A percentile compares a stretch with the other conserved stretches of the same genome.
Conservation (phyloP, 768 basidiomycete species). For the Rhizopogon sp. region DNA sequence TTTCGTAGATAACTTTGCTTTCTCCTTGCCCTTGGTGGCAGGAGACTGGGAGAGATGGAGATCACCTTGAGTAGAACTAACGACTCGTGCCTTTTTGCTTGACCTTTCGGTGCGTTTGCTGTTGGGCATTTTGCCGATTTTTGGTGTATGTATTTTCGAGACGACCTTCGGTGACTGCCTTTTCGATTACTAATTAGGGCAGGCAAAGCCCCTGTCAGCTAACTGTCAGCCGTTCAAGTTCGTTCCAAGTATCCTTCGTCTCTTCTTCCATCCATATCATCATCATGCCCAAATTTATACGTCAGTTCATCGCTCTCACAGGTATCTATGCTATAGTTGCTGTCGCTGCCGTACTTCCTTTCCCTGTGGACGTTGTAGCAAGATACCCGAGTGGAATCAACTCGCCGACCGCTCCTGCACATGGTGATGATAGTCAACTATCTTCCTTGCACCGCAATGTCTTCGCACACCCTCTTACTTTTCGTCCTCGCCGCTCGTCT, state of each 20-base stretch:
- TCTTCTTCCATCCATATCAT: conserved; percentile 22
- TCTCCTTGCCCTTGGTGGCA: conserved; percentile 27
- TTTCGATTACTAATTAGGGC: no score
- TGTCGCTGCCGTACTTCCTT: conserved; percentile 28
- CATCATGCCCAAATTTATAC: conserved; percentile 45
- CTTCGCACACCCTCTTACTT: no score
- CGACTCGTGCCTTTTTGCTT: conserved; percentile 19
- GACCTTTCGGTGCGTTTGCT: conserved; percentile 12
- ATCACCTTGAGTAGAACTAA: conserved; percentile 8
- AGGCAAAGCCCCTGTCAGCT: no score
- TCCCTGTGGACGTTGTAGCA: conserved; percentile 32
- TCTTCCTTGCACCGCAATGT: no score
- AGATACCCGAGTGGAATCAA: conserved; percentile 5
- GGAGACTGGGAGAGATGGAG: conserved; percentile 1
- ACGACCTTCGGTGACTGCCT: no score
- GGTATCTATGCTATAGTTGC: conserved; percentile 42
- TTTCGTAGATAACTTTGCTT: conserved; percentile 9
- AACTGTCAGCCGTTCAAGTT: no score
- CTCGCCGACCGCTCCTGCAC: no score
- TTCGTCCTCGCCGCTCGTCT: conserved; percentile 13
- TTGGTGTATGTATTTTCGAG: not conserved
- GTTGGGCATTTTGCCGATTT: not conserved
- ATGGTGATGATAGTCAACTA: no score
- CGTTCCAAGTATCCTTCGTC: not conserved
- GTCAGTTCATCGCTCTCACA: conserved; percentile 43